phyloP scores from a whole-genome alignment of 805 yeast genomes.

The Metschnikowia lachancei region DNA sequence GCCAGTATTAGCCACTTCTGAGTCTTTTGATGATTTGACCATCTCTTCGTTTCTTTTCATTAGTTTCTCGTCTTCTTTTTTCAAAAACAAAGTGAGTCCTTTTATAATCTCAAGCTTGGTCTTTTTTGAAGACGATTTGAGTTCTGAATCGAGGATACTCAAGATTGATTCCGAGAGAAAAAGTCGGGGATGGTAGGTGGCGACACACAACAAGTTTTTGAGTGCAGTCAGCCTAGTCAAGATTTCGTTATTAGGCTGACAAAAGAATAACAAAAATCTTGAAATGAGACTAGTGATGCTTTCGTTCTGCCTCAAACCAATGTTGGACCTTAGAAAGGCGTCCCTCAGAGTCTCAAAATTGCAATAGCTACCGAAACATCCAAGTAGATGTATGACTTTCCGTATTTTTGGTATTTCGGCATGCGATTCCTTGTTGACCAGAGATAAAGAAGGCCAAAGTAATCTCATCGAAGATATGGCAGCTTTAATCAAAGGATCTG shows the following conservation, averaged over 20 bases:
- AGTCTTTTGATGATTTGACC: constrained; percentile 34
- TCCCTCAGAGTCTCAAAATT: constrained; percentile 48
- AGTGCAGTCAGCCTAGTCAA: constrained; percentile 51
- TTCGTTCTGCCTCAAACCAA: constrained; percentile 50
- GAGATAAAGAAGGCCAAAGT: constrained; percentile 45
- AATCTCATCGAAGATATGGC: constrained; percentile 58
- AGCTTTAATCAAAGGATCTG: constrained; percentile 54
- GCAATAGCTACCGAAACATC: constrained; percentile 70
- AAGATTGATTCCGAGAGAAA: constrained; percentile 58
- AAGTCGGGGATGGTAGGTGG: constrained; percentile 62
- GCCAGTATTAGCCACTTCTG: constrained; percentile 43
- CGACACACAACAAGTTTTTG: constrained; percentile 55
- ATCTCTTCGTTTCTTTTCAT: constrained; percentile 49
- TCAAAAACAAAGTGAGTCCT: constrained; percentile 57
- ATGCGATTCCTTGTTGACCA: constrained; percentile 17
- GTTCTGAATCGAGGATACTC: constrained; percentile 49
- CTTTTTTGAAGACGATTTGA: constrained; percentile 35
- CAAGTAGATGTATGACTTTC: constrained; percentile 60
- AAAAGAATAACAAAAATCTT: constrained; percentile 56
- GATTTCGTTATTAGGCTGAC: constrained; percentile 32
- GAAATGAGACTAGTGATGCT: constrained; percentile 56
- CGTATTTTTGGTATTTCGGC: constrained; percentile 38
- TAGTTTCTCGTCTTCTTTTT: constrained; percentile 52
- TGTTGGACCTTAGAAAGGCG: constrained; percentile 35
- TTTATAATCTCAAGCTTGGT: constrained; percentile 52